These are phyloP conservation scores for Endocladia muricata DNA, from an alignment of 31 red algal genomes.

Conservation along the genomic window DNA sequence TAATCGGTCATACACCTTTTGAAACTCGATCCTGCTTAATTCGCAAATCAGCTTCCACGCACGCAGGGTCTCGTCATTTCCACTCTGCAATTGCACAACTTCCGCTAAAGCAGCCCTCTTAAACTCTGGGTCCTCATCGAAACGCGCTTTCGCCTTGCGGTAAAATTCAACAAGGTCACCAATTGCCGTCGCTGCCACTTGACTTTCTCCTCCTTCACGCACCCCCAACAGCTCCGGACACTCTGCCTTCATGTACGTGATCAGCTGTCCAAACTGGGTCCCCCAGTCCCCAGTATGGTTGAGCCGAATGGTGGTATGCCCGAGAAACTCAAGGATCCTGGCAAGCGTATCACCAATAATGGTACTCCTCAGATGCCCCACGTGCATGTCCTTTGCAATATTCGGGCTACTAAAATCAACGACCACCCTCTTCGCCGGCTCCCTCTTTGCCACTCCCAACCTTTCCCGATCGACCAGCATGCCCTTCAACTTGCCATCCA, in stretches of 20 bases:
- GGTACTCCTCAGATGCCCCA: constrained; percentile 92
- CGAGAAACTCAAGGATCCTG: constrained; percentile 92
- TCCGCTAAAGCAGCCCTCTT: constrained; percentile 74
- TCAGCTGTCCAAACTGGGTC: constrained; percentile 96
- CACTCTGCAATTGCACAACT: constrained; percentile 87
- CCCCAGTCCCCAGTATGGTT: constrained; percentile 99
- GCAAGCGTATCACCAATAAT: constrained; percentile 95
- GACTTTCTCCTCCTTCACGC: constrained; percentile 5
- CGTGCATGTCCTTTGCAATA: constrained; percentile 99
- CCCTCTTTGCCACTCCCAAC: constrained; percentile 40
- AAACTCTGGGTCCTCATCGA: constrained; percentile 89
- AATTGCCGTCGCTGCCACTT: constrained; percentile 38
- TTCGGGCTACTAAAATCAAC: constrained; percentile 97
- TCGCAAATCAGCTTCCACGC: constrained; percentile 93
- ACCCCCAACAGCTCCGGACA: constrained; percentile 65
- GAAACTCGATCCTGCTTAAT: constrained; percentile 85
- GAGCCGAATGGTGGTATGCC: constrained; percentile 86
- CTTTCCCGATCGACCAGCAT: constrained; percentile 65
- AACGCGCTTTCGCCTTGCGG: constrained; percentile 72
- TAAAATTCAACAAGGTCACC: constrained; percentile 98
- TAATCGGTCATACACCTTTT: constrained; percentile 92
- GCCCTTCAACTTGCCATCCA: constrained; percentile 38
- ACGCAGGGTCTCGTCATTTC: constrained; percentile 67
- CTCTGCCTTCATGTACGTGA: constrained; percentile 79
- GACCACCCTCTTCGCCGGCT: constrained; percentile 50